Evolutionary conservation across 306 rosid genomes (phyloP).

Genomic region (Begonia masoniana): DNA sequence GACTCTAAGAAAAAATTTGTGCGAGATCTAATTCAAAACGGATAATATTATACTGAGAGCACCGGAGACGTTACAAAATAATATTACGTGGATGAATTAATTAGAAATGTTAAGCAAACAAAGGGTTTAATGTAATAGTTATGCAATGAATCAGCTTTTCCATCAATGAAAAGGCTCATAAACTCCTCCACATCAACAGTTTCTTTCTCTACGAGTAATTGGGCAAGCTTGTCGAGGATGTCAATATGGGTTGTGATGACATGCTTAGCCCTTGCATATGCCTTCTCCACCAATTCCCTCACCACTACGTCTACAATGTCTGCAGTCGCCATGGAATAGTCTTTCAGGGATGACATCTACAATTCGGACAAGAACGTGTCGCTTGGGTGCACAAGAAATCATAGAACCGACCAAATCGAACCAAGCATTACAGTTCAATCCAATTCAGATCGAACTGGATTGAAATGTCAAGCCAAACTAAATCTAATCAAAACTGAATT

Average conservation of each 20-base stretch:
- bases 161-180: slow-evolving; percentile 90
- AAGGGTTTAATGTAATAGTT: neutral
- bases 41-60: no score
- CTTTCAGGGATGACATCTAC: slow-evolving; percentile 88
- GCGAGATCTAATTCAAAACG: no score
- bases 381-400: no score
- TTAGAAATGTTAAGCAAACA: no score
- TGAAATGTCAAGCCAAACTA: no score
- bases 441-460: no score
- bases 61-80: no score
- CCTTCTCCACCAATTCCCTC: slow-evolving; percentile 83
- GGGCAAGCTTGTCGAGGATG: slow-evolving; percentile 91
- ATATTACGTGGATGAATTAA: no score
- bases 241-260: slow-evolving; percentile 74
- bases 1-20: no score
- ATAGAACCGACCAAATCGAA: no score
- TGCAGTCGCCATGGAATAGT: slow-evolving; percentile 90
- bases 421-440: no score
- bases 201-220: slow-evolving; percentile 88
- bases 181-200: slow-evolving; percentile 93
- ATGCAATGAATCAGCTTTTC: slow-evolving; percentile 67
- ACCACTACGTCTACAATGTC: slow-evolving; percentile 85
- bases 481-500: no score
- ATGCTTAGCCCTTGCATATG: slow-evolving; percentile 62
- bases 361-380: neutral